Base-by-base conservation (phyloP, 1,284 basidiomycete genomes). In the Golubevia pallescens region DNA sequence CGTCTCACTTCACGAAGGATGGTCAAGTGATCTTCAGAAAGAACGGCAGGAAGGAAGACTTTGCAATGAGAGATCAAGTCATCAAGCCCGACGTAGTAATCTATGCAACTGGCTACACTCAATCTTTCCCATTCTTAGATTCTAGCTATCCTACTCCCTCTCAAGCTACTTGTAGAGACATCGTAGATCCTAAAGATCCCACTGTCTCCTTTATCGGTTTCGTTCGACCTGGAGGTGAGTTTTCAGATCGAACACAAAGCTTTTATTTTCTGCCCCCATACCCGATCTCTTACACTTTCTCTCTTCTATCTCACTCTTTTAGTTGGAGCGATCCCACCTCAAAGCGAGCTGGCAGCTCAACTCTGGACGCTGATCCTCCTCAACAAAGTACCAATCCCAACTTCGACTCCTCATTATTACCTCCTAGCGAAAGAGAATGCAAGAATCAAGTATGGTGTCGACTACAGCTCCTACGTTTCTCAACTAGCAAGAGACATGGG, bases 301-400 rank as follows among this genome's bases (percentile, higher is more conserved):
- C 24, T 56, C 13, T 56, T 6, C 13, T 56, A 5, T 56, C 20
- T 7, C 28, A 32, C 34, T 28, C 21, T 42, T 2, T 21, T 21
- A 0, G 69, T 72, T 80, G 90, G 90, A 67, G 90, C 90, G 0
- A 91, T 91, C 62, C 90, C 90, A 0, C 90, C 90, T 0, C 89
- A 91, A 61, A 88, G 90, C 1, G 90, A 91, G 81, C 89, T 90
- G 88, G 90, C 90, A 74, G 84, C 88, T 0, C 89, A 90, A 81
- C 88, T 90, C 67, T 91, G 90, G 89, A 88, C 89, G 56, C 87
- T 89, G 1, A 75, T 90, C 5, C 78, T 90, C 21, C 83, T 87
- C 60, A 86, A 89, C 4, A 84, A 86, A 20, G 78, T 86, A 20
- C 88, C 89, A 0, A 83, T 89, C 1, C 86, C 89, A 0, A 75